Evolutionary conservation across 2,329 filamentous ascomycete species (phyloP).

Genomic region (Ophiosphaerella herpotricha): DNA sequence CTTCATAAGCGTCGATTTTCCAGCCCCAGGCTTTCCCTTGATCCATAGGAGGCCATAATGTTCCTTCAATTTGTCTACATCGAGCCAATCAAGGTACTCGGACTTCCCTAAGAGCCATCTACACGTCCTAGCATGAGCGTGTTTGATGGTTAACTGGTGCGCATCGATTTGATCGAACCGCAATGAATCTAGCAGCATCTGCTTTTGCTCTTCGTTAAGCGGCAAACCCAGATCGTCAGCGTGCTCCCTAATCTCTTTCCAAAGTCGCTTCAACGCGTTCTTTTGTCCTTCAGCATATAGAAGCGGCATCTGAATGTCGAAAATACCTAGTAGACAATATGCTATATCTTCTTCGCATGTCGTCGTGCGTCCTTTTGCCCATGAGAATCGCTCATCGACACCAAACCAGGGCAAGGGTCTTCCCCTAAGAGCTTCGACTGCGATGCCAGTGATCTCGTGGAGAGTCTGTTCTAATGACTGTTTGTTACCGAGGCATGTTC

Average conservation of each 20-base stretch:
- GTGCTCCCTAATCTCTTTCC: background rate
- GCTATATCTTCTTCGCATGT: background rate
- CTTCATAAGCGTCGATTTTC: too few species aligned
- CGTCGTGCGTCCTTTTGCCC: background rate
- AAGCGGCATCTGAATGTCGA: background rate
- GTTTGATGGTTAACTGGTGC: too few species aligned
- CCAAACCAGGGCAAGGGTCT: background rate
- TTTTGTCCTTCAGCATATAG: slow-evolving; percentile 4
- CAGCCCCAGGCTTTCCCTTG: too few species aligned
- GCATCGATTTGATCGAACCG: too few species aligned
- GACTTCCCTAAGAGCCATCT: background rate
- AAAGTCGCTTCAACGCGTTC: background rate
- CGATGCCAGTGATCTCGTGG: background rate
- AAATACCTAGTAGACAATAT: background rate
- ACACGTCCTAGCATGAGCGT: background rate
- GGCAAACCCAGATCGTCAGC: background rate
- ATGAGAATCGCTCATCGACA: background rate
- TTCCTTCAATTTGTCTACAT: background rate
- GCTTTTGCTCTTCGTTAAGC: background rate
- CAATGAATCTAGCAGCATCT: too few species aligned
- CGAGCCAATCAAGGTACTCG: background rate
- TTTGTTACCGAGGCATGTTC: background rate
- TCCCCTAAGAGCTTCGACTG: background rate
- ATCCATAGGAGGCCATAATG: background rate
- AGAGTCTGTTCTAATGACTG: background rate